Conservation (phyloP, 768 basidiomycete species). For the Pisolithus orientalis region DNA sequence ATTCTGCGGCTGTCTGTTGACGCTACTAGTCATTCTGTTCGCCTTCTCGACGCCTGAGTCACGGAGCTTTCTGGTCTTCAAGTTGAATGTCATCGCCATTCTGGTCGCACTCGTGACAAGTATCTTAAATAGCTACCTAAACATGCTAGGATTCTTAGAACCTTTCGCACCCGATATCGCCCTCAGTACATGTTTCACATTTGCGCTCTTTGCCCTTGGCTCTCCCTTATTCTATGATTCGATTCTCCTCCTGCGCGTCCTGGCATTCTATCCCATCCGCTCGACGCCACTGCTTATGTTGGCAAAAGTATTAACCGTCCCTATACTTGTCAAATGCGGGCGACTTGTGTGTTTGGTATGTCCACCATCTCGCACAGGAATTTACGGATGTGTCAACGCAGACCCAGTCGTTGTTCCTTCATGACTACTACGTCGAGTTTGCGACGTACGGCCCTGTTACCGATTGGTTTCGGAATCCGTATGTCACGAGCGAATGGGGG, state of each 20-base stretch:
- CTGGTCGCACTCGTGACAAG: conserved; percentile 6
- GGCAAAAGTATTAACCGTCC: conserved; percentile 20
- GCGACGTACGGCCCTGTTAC: neutral
- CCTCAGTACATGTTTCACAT: neutral
- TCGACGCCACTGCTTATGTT: conserved; percentile 9
- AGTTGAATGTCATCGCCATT: conserved; percentile 19
- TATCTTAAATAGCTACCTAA: neutral
- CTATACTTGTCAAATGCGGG: conserved; percentile 25
- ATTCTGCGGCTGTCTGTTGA: neutral
- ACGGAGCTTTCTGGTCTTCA: conserved; percentile 17
- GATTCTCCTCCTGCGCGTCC: conserved; percentile 32
- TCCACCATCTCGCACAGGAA: conserved; percentile 5
- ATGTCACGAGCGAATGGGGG: neutral
- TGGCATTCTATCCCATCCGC: conserved; percentile 28
- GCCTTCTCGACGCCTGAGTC: conserved; percentile 19
- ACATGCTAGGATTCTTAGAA: neutral
- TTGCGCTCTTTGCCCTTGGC: neutral
- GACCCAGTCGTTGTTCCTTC: conserved; percentile 1
- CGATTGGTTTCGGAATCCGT: conserved; percentile 1
- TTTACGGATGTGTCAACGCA: neutral
- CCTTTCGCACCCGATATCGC: neutral
- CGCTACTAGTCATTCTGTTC: conserved; percentile 12
- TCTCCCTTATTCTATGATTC: conserved; percentile 17
- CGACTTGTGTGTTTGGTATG: conserved; percentile 13
- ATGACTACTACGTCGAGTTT: conserved; percentile 2